phyloP scores from a whole-genome alignment of 31 red algal species.

The Endocladia muricata region DNA sequence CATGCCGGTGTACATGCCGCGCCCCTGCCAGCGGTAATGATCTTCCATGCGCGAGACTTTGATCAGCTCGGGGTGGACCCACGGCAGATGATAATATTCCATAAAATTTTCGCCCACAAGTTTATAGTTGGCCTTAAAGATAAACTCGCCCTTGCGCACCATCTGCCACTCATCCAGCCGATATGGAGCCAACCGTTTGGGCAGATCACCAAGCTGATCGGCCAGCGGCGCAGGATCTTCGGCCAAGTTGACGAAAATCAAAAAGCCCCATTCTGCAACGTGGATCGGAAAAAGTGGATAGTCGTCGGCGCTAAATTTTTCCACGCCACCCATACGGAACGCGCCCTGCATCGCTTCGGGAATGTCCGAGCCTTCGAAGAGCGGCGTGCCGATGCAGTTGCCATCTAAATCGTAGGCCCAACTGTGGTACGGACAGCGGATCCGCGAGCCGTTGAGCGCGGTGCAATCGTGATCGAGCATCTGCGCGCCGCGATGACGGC shows the following conservation, averaged over 20 bases:
- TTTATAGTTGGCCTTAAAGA: background rate
- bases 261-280: background rate
- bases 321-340: background rate
- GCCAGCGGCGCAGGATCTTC: background rate
- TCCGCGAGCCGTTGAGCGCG: background rate
- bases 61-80: constrained; percentile 4
- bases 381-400: no score
- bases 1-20: constrained; percentile 3
- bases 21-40: constrained; percentile 13
- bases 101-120: background rate
- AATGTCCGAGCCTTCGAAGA: no score
- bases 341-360: background rate
- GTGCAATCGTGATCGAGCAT: background rate
- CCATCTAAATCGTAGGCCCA: constrained; percentile 7
- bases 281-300: background rate
- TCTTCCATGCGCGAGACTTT: background rate
- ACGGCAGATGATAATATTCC: constrained; percentile 8
- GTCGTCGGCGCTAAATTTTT: background rate
- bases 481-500: constrained; percentile 7
- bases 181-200: background rate
- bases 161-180: constrained; percentile 1
- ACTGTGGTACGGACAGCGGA: constrained; percentile 12
- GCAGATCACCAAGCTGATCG: constrained; percentile 2
- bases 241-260: background rate
- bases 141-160: background rate